Evolutionary conservation across 2,329 filamentous ascomycete genomes (phyloP).

Genomic region (Fusarium liriodendri): DNA sequence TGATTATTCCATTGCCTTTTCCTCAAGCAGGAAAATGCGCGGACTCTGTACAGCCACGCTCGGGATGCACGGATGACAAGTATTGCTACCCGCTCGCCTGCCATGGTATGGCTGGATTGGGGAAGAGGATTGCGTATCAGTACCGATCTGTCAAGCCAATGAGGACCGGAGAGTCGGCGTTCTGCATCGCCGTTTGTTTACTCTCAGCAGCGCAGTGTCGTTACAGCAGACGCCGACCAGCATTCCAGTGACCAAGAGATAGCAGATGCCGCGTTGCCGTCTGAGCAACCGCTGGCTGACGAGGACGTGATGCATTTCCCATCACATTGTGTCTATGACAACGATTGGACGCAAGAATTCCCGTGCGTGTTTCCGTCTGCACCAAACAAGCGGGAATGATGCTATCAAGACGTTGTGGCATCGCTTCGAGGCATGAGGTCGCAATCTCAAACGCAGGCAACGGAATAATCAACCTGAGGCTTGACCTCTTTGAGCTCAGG

Average conservation of each 20-base stretch:
- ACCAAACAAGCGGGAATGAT: constrained; percentile 29
- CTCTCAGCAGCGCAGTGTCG: neutral
- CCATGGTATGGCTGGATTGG: neutral
- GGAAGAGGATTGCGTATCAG: constrained; percentile 2
- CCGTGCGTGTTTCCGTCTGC: constrained; percentile 24
- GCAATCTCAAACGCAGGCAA: constrained; percentile 20
- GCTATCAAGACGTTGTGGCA: constrained; percentile 13
- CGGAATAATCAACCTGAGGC: constrained; percentile 37
- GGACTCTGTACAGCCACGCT: constrained; percentile 32
- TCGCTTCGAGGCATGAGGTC: constrained; percentile 2
- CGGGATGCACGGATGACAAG: constrained; percentile 31
- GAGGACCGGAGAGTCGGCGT: constrained; percentile 17
- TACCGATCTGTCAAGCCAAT: constrained; percentile 8
- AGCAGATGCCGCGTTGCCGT: constrained; percentile 29
- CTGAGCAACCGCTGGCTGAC: constrained; percentile 15
- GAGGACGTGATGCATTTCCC: constrained; percentile 5
- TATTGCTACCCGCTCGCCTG: neutral
- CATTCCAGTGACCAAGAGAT: constrained; percentile 17
- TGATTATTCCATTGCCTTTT: constrained; percentile 20
- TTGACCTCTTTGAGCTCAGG: constrained; percentile 42
- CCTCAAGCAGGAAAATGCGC: neutral
- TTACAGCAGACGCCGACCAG: constrained; percentile 6
- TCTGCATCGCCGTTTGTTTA: constrained; percentile 15
- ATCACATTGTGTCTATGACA: constrained; percentile 8
- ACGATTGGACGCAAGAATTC: constrained; percentile 29